phyloP scores from a whole-genome alignment of 768 basidiomycete species.

The Mycena chlorophos region DNA sequence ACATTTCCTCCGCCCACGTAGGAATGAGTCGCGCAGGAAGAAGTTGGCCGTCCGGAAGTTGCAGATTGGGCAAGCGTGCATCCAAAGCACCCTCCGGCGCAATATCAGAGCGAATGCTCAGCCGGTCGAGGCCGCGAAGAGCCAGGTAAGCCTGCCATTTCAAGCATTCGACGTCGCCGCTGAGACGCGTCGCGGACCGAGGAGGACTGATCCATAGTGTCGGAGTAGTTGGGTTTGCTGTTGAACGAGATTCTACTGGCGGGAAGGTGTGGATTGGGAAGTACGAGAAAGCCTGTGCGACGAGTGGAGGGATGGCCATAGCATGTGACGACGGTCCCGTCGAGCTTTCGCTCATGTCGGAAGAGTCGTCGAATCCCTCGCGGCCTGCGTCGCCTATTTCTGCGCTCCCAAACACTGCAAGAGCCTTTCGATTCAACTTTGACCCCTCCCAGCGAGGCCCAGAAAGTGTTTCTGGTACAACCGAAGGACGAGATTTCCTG shows the following conservation, averaged over 20 bases:
- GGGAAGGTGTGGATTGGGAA: constrained; percentile 64
- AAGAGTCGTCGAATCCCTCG: constrained; percentile 39
- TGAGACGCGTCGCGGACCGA: constrained; percentile 43
- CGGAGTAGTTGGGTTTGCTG: constrained; percentile 27
- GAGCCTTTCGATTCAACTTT: constrained; percentile 76
- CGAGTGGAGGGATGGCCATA: constrained; percentile 39
- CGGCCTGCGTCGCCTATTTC: constrained; percentile 58
- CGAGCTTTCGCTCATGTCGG: no score
- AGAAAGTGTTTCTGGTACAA: constrained; percentile 72
- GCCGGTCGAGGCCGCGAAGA: constrained; percentile 54
- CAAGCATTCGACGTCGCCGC: constrained; percentile 80
- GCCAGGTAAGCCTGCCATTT: constrained; percentile 88
- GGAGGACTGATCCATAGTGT: constrained; percentile 74
- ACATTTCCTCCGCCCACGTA: constrained; percentile 65
- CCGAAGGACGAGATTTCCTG: constrained; percentile 67
- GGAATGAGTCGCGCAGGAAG: constrained; percentile 70
- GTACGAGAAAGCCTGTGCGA: constrained; percentile 49
- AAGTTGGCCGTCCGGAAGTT: constrained; percentile 57
- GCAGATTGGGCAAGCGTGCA: constrained; percentile 68
- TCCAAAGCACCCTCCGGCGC: constrained; percentile 68
- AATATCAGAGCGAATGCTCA: constrained; percentile 69
- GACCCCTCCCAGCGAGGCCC: constrained; percentile 66
- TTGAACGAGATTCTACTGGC: constrained; percentile 33
- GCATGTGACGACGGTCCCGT: no score
- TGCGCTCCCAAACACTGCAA: constrained; percentile 46